These are phyloP conservation scores for Coprinellus aureogranulatus DNA, from an alignment of 768 basidiomycete species.

Conservation along the genomic window DNA sequence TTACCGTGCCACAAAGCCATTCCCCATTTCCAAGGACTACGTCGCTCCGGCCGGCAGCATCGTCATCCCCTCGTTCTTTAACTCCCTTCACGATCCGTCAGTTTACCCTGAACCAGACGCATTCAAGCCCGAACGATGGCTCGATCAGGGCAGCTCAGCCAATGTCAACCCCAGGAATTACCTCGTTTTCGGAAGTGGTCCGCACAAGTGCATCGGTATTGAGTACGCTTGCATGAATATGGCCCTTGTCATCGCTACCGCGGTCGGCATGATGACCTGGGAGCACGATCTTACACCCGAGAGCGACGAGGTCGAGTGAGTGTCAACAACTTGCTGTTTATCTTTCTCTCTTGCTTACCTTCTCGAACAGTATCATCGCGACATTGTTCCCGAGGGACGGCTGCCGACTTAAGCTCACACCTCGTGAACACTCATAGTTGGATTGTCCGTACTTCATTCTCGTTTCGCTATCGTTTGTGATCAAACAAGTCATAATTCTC, in stretches of 20 bases:
- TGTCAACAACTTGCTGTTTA: too few relatives aligned
- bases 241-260: constrained; percentile 79
- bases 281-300: constrained; percentile 80
- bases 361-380: constrained; percentile 72
- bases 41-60: constrained; percentile 89
- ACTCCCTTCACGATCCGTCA: constrained; percentile 85
- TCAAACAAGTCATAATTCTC: background rate
- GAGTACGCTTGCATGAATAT: constrained; percentile 95
- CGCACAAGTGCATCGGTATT: constrained; percentile 87
- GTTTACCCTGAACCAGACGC: constrained; percentile 85
- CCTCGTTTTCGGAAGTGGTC: constrained; percentile 91
- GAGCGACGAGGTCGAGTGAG: constrained; percentile 80
- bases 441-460: background rate
- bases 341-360: too few relatives aligned
- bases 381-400: constrained; percentile 96
- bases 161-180: constrained; percentile 90
- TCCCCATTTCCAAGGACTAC: constrained; percentile 91
- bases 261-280: constrained; percentile 76
- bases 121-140: constrained; percentile 89
- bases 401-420: constrained; percentile 74
- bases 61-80: constrained; percentile 93
- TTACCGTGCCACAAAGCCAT: constrained; percentile 84
- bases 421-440: constrained; percentile 35
- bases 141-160: constrained; percentile 76
- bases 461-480: background rate